Evolutionary conservation across 2,329 filamentous ascomycete genomes (phyloP), one percentile per base, ranked within the genome.

Genomic region (Penicillium aurantiogriseum): DNA sequence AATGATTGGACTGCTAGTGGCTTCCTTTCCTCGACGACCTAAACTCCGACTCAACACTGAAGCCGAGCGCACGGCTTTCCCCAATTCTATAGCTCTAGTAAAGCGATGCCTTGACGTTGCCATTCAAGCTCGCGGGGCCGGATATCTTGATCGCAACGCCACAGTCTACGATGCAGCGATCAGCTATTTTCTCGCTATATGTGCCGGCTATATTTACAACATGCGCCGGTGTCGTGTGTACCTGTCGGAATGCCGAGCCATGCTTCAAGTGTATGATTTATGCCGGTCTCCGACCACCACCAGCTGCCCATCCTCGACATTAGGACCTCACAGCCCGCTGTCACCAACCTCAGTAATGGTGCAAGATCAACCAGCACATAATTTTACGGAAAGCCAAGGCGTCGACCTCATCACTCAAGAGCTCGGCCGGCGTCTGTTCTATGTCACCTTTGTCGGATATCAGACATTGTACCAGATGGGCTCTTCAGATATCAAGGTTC

Each of bases 401-500:
- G 63, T 66, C 19, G 74, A 77, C 54, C 54, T 76, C 17, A 71
- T 79, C 21, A 70, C 75, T n/a, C 76, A 77, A 57, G 77, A 80
- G 57, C 67, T 86, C 58, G 81, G 81, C 5, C 79, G 81, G 40
- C 79, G 84, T 38, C 75, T 96, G 40, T 96, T 95, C 72, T 96
- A 92, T 87, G 88, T 90, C 23, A 82, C 92, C 64, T 86, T 94
- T 60, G 84, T 92, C 5, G 88, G 88, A 35, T 84, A 90, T 58
- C 89, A 88, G 60, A 90, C 90, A 0, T 85, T 95, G 72, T 84
- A 89, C 54, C 91, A 96, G 69, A 77, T 94, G 19, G 91, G 90
- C 35, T 84, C 85, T 17, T 84, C 84, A 0, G 87, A 89, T 60
- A 84, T 85, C 36, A 90, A 92, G 65, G 78, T 92, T 38, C 83